phyloP scores from a whole-genome alignment of 177 flowering plant species.

The Telopea speciosissima region DNA sequence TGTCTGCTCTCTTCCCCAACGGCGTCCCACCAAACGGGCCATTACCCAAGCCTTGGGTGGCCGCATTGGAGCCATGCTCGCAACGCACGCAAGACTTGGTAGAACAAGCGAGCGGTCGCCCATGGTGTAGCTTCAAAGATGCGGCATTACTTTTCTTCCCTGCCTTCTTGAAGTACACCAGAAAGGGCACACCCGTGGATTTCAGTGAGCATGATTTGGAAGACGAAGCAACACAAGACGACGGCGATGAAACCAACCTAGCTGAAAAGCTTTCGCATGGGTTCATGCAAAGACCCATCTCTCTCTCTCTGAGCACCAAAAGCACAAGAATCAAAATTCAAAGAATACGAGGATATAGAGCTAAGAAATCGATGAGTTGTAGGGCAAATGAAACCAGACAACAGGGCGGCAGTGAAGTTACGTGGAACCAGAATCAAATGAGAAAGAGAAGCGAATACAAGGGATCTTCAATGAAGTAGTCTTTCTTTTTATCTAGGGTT shows the following conservation, averaged over 20 bases:
- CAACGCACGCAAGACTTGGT: constrained; percentile 4
- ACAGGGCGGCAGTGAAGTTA: no score
- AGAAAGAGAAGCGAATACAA: no score
- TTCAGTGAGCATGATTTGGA: constrained; percentile 1
- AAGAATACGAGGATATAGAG: no score
- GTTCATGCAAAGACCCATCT: constrained; percentile 23
- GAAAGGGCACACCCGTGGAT: constrained; percentile 2
- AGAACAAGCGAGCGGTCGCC: constrained; percentile 4
- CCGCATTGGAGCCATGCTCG: constrained; percentile 1
- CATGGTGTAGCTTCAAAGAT: constrained; percentile 1
- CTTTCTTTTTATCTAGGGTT: no score
- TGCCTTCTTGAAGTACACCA: constrained; percentile 12
- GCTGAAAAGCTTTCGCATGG: constrained; percentile 16
- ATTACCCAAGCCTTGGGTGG: constrained; percentile 3
- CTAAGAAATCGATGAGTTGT: no score
- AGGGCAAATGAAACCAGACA: no score
- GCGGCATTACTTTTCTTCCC: constrained; percentile 1
- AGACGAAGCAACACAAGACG: neutral
- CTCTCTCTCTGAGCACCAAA: neutral
- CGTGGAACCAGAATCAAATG: no score
- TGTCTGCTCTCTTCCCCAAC: constrained; percentile 67
- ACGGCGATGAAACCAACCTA: constrained; percentile 10
- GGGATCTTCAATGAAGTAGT: no score
- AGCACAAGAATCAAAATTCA: neutral
- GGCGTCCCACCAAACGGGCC: constrained; percentile 15